Base-by-base conservation (phyloP, 495 filamentous ascomycete species). In the Cercophora samala region DNA sequence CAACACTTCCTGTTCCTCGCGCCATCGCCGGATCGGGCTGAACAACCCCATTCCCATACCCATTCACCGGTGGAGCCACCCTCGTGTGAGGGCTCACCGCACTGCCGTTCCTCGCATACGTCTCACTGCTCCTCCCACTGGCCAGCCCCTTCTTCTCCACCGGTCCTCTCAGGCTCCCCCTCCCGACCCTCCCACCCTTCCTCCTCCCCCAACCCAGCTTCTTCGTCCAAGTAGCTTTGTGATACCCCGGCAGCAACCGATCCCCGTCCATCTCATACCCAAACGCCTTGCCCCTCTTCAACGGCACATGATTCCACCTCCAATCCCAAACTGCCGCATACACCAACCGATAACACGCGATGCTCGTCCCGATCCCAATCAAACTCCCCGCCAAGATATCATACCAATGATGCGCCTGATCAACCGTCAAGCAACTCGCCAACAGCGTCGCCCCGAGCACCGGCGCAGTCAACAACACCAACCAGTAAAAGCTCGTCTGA, bases 381-480 rank as follows among this genome's bases (percentile, higher is more conserved):
- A 83, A 68, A 2, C 77, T 82, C 5, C 88, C 88, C 18, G 80
- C 82, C 5, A 87, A 58, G 4, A 87, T 77, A 52, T 90, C 88
- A 60, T 85, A 86, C 83, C 83, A 86, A 73, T 88, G 82, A 65
- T 89, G 87, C 62, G 81, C 85, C 75, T 81, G 78, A 56, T 90
- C 88, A 54, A 89, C 85, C 1, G 85, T 88, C 46, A 89, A 71
- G 0, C 83, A 78, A n/a, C 85, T 85, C 4, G 79, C 84, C 60
- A 89, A 85, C 29, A 89, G 73, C 1, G 75, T 77, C 0, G 86
- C 87, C 13, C 82, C 86, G 4, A 89, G 79, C 5, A 90, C 73
- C 0, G 88, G 87, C 8, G 82, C 78, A 5, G 59, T 42, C 60
- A 69, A 55, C 25, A 59, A 19, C 8, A 64, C 68, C 0, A 69